Conservation (phyloP, 805 yeast genomes). For the Komagataella populi region DNA sequence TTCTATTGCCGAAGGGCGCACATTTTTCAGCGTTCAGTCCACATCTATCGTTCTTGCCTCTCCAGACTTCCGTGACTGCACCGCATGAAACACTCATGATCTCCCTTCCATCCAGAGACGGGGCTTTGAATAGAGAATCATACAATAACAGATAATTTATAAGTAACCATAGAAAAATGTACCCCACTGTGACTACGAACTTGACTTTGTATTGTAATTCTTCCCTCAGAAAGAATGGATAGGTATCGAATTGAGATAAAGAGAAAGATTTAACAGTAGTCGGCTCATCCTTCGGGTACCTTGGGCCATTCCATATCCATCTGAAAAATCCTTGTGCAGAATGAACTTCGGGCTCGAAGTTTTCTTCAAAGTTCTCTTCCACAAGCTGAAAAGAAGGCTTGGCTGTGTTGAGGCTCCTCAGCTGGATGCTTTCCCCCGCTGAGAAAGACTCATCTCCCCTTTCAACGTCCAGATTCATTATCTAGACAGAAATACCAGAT, state of each 20-base stretch:
- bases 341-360: not conserved
- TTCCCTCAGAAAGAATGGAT: constrained; percentile 24
- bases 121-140: constrained; percentile 29
- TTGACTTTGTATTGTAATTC: constrained; percentile 15
- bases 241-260: constrained; percentile 21
- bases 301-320: constrained; percentile 44
- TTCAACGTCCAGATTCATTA: not conserved
- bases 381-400: not conserved
- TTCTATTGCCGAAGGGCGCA: constrained; percentile 25
- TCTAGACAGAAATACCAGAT: not conserved
- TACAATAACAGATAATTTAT: constrained; percentile 26
- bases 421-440: not conserved
- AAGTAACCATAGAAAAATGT: constrained; percentile 33
- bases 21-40: constrained; percentile 62
- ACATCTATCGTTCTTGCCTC: constrained; percentile 63
- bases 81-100: constrained; percentile 37
- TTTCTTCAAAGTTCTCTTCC: not conserved
- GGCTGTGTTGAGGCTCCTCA: not conserved
- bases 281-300: constrained; percentile 28
- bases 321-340: not conserved
- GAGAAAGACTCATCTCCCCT: not conserved
- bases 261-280: constrained; percentile 21
- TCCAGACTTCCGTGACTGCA: constrained; percentile 41
- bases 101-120: constrained; percentile 11
- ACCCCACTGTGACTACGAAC: constrained; percentile 19